Evolutionary conservation across 768 basidiomycete genomes (phyloP), one percentile per base, ranked within the genome.

Genomic region (Candolleomyces aberdarensis): DNA sequence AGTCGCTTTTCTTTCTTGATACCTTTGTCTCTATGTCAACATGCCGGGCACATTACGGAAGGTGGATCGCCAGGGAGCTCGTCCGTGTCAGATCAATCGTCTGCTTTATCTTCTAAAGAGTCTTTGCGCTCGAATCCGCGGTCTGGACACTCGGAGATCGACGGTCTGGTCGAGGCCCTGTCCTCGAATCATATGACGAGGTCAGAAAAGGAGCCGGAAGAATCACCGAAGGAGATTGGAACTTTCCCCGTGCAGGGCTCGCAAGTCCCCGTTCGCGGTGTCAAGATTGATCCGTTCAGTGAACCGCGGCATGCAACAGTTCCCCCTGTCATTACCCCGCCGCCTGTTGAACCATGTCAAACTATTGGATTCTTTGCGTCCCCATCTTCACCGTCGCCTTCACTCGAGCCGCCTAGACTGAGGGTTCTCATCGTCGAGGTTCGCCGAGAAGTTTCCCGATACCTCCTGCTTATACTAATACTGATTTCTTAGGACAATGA

Each of bases 1-100:
- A 88, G 87, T 39, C 78, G 80, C 4, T 92, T 93, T 75, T 89
- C 87, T 1, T 86, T 88, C 72, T 73, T 89, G 7, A 81, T 90
- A 44, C 87, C 89, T 7, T 82, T 92, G 63, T 72, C 81, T 1
- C 68, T 87, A 3, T 72, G 75, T 11, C 65, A 71, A 11, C 64
- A 66, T 41, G 61, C 48, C 22, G 51, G 36, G 43, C 36, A 17
- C 26, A 3, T 22, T 14, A 41, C n/a, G 32, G 11, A 17, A 51
- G 31, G 39, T 75, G 3, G 58, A 60, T 26, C 26, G 26, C 9
- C 69, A 71, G 51, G 51, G 26, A 52, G 32, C 8, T 6, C 26
- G 26, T 52, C 51, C 14, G 31, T 15, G 6, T 66, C 66, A 3
- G 32, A 59, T n/a, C 55, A 51, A 32, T 70, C 72, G 10, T 66